Percentiles rank a stretch among this genome's conserved stretches.
phyloP scores from a whole-genome alignment of 1,284 basidiomycete genomes.

The Sanghuangporus sanghuang region DNA sequence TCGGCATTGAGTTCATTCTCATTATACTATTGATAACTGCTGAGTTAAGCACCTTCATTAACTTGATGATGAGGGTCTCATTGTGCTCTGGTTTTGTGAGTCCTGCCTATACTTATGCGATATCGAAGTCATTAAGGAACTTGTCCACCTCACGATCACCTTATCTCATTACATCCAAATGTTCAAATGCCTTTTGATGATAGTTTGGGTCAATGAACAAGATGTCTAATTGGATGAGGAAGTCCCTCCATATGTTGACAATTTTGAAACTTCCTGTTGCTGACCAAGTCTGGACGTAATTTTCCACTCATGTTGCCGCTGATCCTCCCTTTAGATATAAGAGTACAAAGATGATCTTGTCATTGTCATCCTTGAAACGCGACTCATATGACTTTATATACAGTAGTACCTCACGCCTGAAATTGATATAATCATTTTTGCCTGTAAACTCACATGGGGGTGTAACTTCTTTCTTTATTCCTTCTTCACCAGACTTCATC shows the following conservation, averaged over 20 bases:
- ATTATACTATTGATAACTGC: too few relatives aligned
- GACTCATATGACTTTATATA: neutral
- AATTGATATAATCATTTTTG: neutral
- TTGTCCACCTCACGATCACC: neutral
- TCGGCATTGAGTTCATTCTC: too few relatives aligned
- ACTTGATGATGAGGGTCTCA: too few relatives aligned
- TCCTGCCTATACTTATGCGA: too few relatives aligned
- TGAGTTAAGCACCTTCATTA: too few relatives aligned
- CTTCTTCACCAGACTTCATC: too few relatives aligned
- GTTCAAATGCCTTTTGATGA: neutral
- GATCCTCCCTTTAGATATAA: neutral
- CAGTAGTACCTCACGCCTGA: neutral
- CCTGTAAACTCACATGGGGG: neutral
- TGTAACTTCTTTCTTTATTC: neutral
- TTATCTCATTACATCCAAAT: neutral
- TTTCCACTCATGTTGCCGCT: neutral
- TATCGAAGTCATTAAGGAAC: neutral
- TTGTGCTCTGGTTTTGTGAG: too few relatives aligned
- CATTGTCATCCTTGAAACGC: neutral
- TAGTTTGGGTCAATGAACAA: neutral
- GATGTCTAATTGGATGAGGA: neutral
- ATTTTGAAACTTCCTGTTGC: neutral
- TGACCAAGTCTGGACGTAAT: neutral
- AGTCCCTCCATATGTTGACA: neutral
- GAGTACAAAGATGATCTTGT: neutral